phyloP scores from a whole-genome alignment of 306 rosid genomes.

The Castanospermum australe region DNA sequence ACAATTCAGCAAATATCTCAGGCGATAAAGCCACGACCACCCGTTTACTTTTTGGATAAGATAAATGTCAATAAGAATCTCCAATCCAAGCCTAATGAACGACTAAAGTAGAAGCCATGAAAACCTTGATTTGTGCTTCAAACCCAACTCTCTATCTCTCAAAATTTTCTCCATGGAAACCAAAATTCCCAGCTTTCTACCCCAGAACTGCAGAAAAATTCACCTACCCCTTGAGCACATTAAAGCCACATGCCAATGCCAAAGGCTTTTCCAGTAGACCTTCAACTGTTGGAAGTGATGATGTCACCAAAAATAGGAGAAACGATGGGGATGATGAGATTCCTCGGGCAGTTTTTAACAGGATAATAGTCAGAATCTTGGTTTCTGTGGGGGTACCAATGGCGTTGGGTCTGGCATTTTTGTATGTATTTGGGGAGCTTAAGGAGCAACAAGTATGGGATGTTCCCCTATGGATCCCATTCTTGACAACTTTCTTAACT shows the following conservation, averaged over 20 bases:
- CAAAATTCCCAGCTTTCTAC: conserved; percentile 32
- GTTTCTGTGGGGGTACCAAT: conserved; percentile 65
- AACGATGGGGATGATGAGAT: conserved; percentile 45
- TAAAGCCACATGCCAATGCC: conserved; percentile 42
- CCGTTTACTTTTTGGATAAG: conserved; percentile 61
- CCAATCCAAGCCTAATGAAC: neutral
- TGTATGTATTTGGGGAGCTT: conserved; percentile 50
- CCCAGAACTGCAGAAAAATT: conserved; percentile 21
- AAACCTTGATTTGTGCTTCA: conserved; percentile 46
- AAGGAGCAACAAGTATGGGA: conserved; percentile 55
- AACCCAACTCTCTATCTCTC: conserved; percentile 39
- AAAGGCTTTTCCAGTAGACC: conserved; percentile 61
- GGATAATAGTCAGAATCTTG: conserved; percentile 60
- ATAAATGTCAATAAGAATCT: conserved; percentile 31
- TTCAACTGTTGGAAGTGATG: neutral
- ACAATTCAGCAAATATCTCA: conserved; percentile 35
- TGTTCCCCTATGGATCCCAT: conserved; percentile 73
- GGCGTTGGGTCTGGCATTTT: conserved; percentile 58
- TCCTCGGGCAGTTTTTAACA: conserved; percentile 53
- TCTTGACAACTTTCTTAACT: conserved; percentile 51
- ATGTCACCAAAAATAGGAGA: neutral
- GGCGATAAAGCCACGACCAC: conserved; percentile 24
- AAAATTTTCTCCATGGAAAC: conserved; percentile 47
- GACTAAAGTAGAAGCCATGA: conserved; percentile 45
- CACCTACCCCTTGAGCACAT: conserved; percentile 15